Evolutionary conservation across 2,329 filamentous ascomycete species (phyloP).

Genomic region (Aspergillus amoenus): DNA sequence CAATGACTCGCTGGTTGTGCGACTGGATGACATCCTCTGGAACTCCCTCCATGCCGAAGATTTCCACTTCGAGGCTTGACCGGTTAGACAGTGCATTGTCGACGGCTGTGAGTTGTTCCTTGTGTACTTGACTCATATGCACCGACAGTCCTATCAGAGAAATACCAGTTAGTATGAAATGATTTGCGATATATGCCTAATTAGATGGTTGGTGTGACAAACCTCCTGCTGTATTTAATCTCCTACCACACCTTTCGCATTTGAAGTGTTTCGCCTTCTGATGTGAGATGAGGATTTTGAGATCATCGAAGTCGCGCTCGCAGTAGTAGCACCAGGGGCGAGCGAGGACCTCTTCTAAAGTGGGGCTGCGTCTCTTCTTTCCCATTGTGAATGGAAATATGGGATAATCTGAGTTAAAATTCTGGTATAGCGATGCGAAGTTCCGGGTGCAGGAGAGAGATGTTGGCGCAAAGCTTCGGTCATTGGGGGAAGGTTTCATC

Average conservation of each 20-base stretch:
- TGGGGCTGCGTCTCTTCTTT: conserved; percentile 86
- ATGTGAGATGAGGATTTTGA: conserved; percentile 94
- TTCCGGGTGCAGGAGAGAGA: not conserved
- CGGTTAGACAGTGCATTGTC: conserved; percentile 91
- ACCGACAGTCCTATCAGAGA: conserved; percentile 73
- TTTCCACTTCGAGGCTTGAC: conserved; percentile 83
- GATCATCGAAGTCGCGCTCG: conserved; percentile 96
- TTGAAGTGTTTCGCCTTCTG: conserved; percentile 99
- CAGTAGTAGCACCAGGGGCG: conserved; percentile 99
- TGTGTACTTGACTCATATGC: conserved; percentile 98
- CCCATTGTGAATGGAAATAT: conserved; percentile 57
- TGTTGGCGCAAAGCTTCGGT: not conserved
- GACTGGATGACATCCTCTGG: conserved; percentile 79
- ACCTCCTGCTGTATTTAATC: conserved; percentile 95
- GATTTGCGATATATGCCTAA: not conserved
- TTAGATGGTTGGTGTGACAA: conserved; percentile 30
- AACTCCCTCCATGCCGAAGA: conserved; percentile 97
- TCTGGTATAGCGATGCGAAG: not conserved
- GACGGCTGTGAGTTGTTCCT: conserved; percentile 81
- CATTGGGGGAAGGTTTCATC: not conserved
- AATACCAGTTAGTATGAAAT: not conserved
- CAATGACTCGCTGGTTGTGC: conserved; percentile 82
- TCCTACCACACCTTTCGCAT: conserved; percentile 83
- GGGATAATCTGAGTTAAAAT: not conserved
- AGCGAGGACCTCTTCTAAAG: conserved; percentile 81